Conservation (phyloP, 225 moss, liverwort and hornwort genomes). For the Climacium dendroides region DNA sequence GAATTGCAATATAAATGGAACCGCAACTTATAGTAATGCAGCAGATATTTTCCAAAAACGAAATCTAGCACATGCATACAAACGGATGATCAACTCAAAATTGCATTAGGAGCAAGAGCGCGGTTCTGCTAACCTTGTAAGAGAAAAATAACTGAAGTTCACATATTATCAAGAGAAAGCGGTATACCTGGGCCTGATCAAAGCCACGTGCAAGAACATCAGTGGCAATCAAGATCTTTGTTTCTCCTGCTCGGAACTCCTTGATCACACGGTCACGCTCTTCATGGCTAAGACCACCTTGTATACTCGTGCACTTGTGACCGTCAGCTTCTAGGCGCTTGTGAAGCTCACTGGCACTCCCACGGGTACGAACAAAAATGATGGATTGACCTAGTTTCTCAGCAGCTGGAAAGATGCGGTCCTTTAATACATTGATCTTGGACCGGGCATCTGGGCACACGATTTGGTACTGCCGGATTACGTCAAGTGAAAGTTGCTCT, state of each 20-base stretch:
- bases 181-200: slow-evolving; percentile 87
- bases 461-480: slow-evolving; percentile 90
- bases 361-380: slow-evolving; percentile 79
- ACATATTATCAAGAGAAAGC: background rate
- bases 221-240: slow-evolving; percentile 86
- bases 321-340: slow-evolving; percentile 71
- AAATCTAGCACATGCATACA: background rate
- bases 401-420: slow-evolving; percentile 79
- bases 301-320: slow-evolving; percentile 84
- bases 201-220: slow-evolving; percentile 94
- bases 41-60: background rate
- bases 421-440: slow-evolving; percentile 74
- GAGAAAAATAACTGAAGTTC: background rate
- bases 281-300: slow-evolving; percentile 84
- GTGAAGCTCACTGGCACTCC: slow-evolving; percentile 84
- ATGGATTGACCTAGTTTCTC: slow-evolving; percentile 93
- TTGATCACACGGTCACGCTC: slow-evolving; percentile 84
- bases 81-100: background rate
- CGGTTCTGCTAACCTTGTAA: background rate
- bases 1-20: background rate
- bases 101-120: background rate
- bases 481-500: slow-evolving; percentile 78
- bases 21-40: background rate
- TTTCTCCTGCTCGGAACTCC: slow-evolving; percentile 84
- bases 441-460: slow-evolving; percentile 44